Evolutionary conservation across 106 monocot species (phyloP).

Genomic region (Posidonia australis): DNA sequence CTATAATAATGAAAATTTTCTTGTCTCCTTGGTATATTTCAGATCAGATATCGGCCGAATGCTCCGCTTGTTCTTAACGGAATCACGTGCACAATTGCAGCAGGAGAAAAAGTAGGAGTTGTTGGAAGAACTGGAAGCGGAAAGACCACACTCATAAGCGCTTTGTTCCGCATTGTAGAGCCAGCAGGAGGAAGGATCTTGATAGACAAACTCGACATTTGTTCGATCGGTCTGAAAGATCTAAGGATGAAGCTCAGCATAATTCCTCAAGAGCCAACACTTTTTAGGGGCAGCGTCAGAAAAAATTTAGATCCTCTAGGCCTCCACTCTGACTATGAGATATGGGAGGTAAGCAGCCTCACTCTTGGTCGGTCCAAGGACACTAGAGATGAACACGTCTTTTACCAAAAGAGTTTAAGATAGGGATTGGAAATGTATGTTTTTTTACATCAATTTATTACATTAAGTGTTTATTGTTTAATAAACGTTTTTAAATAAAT

Average conservation of each 20-base stretch:
- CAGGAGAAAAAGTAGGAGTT: slow-evolving; percentile 13
- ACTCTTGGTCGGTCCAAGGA: background rate
- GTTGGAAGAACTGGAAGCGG: slow-evolving; percentile 22
- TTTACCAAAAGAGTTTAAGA: background rate
- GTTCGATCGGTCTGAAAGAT: slow-evolving; percentile 19
- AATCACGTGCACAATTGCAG: slow-evolving; percentile 13
- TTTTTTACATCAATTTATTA: too few relatives aligned
- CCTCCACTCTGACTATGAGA: slow-evolving; percentile 15
- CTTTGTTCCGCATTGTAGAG: slow-evolving; percentile 17
- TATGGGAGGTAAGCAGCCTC: slow-evolving; percentile 17
- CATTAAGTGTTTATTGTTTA: too few relatives aligned
- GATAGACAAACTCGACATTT: slow-evolving; percentile 16
- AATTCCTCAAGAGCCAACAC: slow-evolving; percentile 28
- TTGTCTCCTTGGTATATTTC: background rate
- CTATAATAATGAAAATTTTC: background rate
- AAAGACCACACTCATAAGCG: slow-evolving; percentile 21
- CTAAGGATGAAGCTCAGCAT: slow-evolving; percentile 28
- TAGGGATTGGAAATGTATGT: too few relatives aligned
- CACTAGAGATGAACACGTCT: background rate
- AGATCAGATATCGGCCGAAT: slow-evolving; percentile 19
- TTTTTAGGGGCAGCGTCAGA: slow-evolving; percentile 15
- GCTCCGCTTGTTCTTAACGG: slow-evolving; percentile 22
- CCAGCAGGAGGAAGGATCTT: slow-evolving; percentile 11
- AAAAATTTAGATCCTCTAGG: slow-evolving; percentile 21
- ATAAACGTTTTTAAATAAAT: too few relatives aligned